Conservation (phyloP, 495 filamentous ascomycete species). For the Bombardia bombarda region DNA sequence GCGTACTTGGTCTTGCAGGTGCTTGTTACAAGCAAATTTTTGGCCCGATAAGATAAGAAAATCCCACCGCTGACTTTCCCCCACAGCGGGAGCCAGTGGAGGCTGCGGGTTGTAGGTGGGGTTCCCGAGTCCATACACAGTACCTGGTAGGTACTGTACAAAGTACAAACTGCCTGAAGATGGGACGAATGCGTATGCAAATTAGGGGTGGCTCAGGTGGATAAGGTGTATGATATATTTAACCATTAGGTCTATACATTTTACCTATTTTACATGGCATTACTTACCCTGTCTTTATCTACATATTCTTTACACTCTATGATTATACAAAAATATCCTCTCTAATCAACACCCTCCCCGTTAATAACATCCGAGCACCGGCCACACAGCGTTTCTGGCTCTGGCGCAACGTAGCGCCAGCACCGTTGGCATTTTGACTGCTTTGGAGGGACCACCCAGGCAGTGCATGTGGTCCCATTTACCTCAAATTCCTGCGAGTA, state of each 20-base stretch:
- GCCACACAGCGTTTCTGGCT: conserved; percentile 57
- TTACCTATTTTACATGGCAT: too few relatives aligned
- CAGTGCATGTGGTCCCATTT: conserved; percentile 36
- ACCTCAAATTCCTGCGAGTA: conserved; percentile 49
- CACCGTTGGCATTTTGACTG: conserved; percentile 73
- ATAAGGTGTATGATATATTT: too few relatives aligned
- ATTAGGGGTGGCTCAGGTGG: too few relatives aligned
- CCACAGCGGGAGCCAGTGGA: too few relatives aligned
- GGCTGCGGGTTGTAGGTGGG: too few relatives aligned
- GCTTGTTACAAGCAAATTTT: conserved; percentile 4
- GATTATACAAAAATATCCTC: neutral
- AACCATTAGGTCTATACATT: neutral
- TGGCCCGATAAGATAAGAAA: neutral
- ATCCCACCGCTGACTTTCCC: too few relatives aligned
- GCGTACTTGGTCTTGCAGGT: neutral
- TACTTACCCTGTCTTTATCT: neutral
- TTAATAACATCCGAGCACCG: conserved; percentile 68
- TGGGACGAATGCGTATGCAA: too few relatives aligned
- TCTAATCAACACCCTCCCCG: conserved; percentile 3
- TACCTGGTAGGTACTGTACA: too few relatives aligned
- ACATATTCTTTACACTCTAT: neutral
- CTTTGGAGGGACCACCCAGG: conserved; percentile 59
- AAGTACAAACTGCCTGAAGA: too few relatives aligned
- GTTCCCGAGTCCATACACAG: too few relatives aligned
- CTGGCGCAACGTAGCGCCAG: conserved; percentile 66